Base-by-base conservation (phyloP, 176 grass and related monocot species). In the Lolium perenne region DNA sequence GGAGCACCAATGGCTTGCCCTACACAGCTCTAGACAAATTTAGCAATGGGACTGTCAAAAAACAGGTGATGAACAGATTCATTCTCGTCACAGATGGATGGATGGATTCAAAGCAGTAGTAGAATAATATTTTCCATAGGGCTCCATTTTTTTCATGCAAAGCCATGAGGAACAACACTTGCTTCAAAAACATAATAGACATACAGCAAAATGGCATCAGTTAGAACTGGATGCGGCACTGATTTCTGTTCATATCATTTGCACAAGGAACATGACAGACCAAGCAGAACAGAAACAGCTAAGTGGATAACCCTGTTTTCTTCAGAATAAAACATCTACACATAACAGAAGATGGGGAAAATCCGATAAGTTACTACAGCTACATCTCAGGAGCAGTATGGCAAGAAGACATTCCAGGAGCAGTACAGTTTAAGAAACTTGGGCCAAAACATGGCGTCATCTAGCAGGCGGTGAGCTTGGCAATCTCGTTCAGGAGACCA, bases 301-400 rank as follows among this genome's bases (percentile, higher is more conserved):
- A 43, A 68, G 2, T 6, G 35, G 70, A 73, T 7, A 6, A 5
- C 38, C 2, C 23, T 20, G 21, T 22, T 64, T 32, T 20, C 22
- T 25, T 84, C 72, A 50, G 1, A 53, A 76, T 17, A 25, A 29
- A 51, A 76, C 72, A 18, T 76, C 81, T 76, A 88, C 69, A 76
- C 60, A 87, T 83, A 79, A 83, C 80, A 74, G 5, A 63, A 9
- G 66, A 20, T 17, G 17, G 66, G 35, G 10, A 70, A 41, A 41
- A 8, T 0, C 17, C 4, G 5, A 16, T 51, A 51, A 53, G 72
- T 51, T 51, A 51, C 6, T 50, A 53, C 41, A 75, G 38, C 45
- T 54, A 22, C 71, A 83, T 63, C 48, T 57, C 47, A 56, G 80
- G 14, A 88, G 48, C 7, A n/a, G 10, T 8, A 70, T 16, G 1